Base-by-base conservation (phyloP, 441 rosid species). In the Viola pubescens region DNA sequence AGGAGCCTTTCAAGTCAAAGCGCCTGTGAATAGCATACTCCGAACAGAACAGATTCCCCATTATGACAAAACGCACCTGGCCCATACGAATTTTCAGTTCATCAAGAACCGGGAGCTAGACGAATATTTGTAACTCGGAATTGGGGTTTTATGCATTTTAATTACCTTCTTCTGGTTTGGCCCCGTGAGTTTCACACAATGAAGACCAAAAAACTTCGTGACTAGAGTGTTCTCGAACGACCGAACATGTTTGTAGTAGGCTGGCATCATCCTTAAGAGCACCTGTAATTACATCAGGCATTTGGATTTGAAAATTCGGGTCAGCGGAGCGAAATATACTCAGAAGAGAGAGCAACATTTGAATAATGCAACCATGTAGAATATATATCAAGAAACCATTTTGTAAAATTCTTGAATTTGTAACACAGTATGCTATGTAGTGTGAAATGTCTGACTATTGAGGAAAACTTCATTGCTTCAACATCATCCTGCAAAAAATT, bases 1-100 rank as follows among this genome's bases (percentile, higher is more conserved):
- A 89, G 34, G 98, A 89, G 57, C 98, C 98, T 81, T 94, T 94
- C 63, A 94, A 80, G 70, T 94, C 98, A 19, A 94, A 94, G 13
- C 95, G 88, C 54, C 97, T 81, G 72, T 89, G 97, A 50, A 90
- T 86, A 34, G 79, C 73, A 74, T 81, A 76, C 61, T 80, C 87
- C 37, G 95, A 75, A 70, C 96, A 83, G 72, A 90, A 89, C 59
- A 94, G 79, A 64, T 90, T 94, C 68, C 98, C 98, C 94, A 94
- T 94, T 56, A 90, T 88, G 64, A 89, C 86, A 73, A 94, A 94
- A 58, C 97, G 73, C 47, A 92, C 97, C 97, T 92, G 80, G 46
- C 1, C n/a, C 56, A 58, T 4, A 26, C 13, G 40, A 56, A 70
- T 19, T 49, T 13, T 19, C 4, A 57, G 49, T 67, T 48, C 49